Percentiles rank a stretch among this genome's conserved stretches.
phyloP scores from a whole-genome alignment of 768 basidiomycete genomes.

The Pisolithus tinctorius region DNA sequence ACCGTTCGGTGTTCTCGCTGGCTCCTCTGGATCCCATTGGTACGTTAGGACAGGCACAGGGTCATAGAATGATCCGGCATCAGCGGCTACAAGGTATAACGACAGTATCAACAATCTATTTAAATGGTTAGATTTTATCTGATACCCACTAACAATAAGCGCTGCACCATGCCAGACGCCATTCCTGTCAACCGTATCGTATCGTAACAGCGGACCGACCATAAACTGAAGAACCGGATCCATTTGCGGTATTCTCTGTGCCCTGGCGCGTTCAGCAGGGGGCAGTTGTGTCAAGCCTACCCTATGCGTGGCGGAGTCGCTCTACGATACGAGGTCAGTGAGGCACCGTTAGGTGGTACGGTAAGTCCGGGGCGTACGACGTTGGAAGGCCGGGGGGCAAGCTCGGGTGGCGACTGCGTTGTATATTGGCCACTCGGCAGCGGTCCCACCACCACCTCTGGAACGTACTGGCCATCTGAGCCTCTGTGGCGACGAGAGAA shows the following conservation, averaged over 20 bases:
- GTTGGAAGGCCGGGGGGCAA: conserved; percentile 47
- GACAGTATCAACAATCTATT: neutral
- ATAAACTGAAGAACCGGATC: conserved; percentile 82
- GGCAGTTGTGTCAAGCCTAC: conserved; percentile 42
- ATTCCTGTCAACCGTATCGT: conserved; percentile 76
- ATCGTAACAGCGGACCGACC: conserved; percentile 86
- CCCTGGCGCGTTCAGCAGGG: conserved; percentile 60
- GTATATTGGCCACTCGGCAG: conserved; percentile 51
- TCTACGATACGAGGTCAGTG: neutral
- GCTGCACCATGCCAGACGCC: conserved; percentile 86
- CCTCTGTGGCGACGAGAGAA: conserved; percentile 29
- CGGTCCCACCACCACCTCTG: conserved; percentile 55
- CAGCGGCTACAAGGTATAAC: conserved; percentile 47
- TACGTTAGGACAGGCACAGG: conserved; percentile 65
- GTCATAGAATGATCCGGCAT: conserved; percentile 72
- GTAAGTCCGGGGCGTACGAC: neutral
- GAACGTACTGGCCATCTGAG: conserved; percentile 43
- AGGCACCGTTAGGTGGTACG: neutral
- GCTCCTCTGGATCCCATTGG: conserved; percentile 62
- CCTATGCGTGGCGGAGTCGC: conserved; percentile 16
- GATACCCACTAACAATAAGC: conserved; percentile 75
- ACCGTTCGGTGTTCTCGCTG: conserved; percentile 8
- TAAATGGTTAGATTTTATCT: neutral
- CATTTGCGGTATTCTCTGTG: conserved; percentile 58
- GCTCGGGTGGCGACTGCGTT: conserved; percentile 41